Conservation (phyloP, 2,329 filamentous ascomycete genomes). For the Cercospora citrullina region DNA sequence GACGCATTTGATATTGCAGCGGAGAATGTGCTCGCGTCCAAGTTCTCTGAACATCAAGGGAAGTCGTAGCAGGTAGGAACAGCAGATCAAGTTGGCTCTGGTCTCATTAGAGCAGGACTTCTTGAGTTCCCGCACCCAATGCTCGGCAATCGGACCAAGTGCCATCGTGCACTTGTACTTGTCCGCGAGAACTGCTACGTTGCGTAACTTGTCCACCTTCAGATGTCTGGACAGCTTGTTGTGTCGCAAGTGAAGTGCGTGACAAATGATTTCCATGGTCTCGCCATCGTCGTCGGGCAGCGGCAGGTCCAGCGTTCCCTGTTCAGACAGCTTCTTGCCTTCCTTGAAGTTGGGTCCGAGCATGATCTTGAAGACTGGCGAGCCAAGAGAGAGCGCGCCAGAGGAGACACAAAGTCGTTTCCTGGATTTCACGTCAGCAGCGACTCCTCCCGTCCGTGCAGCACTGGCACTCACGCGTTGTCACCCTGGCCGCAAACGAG, state of each 20-base stretch:
- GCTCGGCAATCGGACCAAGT: background rate
- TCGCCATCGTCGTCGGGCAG: constrained; percentile 14
- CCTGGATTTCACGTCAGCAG: background rate
- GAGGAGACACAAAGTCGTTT: constrained; percentile 12
- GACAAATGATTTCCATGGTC: constrained; percentile 13
- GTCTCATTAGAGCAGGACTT: no score
- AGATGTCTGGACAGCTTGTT: background rate
- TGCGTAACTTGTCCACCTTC: no score
- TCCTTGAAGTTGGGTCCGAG: constrained; percentile 14
- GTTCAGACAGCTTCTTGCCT: background rate
- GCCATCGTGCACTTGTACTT: background rate
- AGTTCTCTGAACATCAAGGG: background rate
- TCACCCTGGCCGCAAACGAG: background rate
- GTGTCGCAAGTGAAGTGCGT: constrained; percentile 1
- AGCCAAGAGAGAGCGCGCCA: constrained; percentile 15
- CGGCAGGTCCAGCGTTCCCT: background rate
- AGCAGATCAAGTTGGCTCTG: background rate
- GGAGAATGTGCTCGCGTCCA: background rate
- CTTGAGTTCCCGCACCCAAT: no score
- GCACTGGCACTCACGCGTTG: background rate
- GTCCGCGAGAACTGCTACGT: no score
- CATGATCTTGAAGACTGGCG: constrained; percentile 18
- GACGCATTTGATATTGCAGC: no score
- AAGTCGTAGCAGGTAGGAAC: background rate
- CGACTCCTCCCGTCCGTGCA: no score